phyloP scores from a whole-genome alignment of 306 rosid species.

The Coriaria nepalensis region DNA sequence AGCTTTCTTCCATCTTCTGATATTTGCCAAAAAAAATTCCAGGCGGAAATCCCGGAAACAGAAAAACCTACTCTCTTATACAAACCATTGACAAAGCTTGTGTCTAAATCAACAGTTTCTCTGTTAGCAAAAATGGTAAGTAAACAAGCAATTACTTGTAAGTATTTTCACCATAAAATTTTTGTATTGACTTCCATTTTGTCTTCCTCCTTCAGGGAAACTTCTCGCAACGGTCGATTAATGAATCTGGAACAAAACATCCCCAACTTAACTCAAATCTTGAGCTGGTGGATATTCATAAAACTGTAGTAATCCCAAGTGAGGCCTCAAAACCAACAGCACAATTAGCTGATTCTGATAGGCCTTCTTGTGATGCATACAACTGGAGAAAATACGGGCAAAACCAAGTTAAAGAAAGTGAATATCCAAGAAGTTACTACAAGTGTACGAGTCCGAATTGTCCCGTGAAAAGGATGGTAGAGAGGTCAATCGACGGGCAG shows the following conservation, averaged over 20 bases:
- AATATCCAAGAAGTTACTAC: conserved; percentile 80
- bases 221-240: conserved; percentile 3
- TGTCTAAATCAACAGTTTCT: conserved; percentile 69
- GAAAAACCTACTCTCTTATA: conserved; percentile 40
- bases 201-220: conserved; percentile 47
- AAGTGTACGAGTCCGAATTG: conserved; percentile 90
- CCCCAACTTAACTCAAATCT: conserved; percentile 21
- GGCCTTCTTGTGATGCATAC: conserved; percentile 88
- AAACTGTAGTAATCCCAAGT: conserved; percentile 28
- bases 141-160: background rate
- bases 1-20: conserved; percentile 15
- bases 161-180: too few species aligned
- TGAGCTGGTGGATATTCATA: conserved; percentile 27
- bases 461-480: conserved; percentile 92
- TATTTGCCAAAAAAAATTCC: conserved; percentile 16
- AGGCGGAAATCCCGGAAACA: conserved; percentile 39
- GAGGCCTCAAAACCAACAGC: conserved; percentile 40
- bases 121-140: conserved; percentile 76
- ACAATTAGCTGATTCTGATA: conserved; percentile 32
- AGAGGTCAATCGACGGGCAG: conserved; percentile 79
- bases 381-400: conserved; percentile 99
- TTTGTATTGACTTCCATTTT: background rate
- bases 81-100: conserved; percentile 80
- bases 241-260: background rate
- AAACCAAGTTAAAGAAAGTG: conserved; percentile 97